phyloP scores from a whole-genome alignment of 257 asterid genomes.

The Apocynum venetum region DNA sequence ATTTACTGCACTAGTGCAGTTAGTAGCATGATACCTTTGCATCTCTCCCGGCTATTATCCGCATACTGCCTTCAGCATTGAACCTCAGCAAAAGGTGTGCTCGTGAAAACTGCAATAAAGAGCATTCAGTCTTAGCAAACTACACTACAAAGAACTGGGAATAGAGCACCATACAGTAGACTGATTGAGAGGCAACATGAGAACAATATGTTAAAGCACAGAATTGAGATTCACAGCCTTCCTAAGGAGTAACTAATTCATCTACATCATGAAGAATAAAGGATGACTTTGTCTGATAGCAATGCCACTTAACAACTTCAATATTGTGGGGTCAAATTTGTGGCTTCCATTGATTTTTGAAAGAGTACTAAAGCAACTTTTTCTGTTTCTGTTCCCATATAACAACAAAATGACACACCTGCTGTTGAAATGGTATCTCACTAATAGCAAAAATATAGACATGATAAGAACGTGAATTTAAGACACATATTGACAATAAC shows the following conservation, averaged over 20 bases:
- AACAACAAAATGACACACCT: background rate
- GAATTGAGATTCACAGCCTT: background rate
- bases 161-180: background rate
- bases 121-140: conserved; percentile 3
- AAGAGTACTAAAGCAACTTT: background rate
- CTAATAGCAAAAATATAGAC: background rate
- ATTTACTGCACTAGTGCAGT: conserved; percentile 98
- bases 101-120: conserved; percentile 30
- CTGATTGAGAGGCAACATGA: background rate
- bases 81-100: conserved; percentile 45
- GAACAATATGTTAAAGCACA: background rate
- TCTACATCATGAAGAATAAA: background rate
- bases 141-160: background rate
- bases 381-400: background rate
- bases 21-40: conserved; percentile 96
- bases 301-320: background rate
- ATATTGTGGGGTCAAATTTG: background rate
- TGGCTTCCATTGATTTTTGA: background rate
- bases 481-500: background rate
- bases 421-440: background rate
- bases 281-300: background rate
- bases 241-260: background rate
- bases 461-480: background rate
- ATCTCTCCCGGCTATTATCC: conserved; percentile 84
- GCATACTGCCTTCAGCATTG: conserved; percentile 98